Evolutionary conservation across 352 stramenopile species (phyloP).

Genomic region (Plasmopara muralis): DNA sequence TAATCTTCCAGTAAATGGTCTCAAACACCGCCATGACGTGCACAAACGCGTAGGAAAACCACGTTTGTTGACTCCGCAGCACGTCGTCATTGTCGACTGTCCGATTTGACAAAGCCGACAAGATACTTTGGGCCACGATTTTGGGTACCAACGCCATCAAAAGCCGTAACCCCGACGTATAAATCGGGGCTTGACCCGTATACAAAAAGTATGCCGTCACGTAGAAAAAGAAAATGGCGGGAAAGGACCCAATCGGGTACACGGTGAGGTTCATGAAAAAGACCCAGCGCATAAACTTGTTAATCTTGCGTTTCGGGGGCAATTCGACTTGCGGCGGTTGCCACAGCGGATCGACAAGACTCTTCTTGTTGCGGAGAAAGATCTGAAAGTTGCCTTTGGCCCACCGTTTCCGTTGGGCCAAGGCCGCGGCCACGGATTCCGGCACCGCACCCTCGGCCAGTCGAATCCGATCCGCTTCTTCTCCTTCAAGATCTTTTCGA

Average conservation of each 20-base stretch:
- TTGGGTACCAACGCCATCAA: conserved; percentile 68
- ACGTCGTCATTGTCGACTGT: conserved; percentile 72
- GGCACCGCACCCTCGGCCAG: conserved; percentile 57
- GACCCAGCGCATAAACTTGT: conserved; percentile 72
- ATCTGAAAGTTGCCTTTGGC: conserved; percentile 79
- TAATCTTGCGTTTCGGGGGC: conserved; percentile 55
- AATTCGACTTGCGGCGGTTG: conserved; percentile 38
- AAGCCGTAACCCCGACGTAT: conserved; percentile 55
- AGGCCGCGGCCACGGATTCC: conserved; percentile 50
- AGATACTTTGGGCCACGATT: conserved; percentile 60
- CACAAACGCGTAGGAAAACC: conserved; percentile 75
- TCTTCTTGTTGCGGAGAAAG: conserved; percentile 58
- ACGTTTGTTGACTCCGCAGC: conserved; percentile 65
- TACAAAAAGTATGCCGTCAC: conserved; percentile 72
- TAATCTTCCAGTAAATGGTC: conserved; percentile 72
- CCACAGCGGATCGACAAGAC: conserved; percentile 57
- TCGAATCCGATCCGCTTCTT: conserved; percentile 60
- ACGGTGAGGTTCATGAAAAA: conserved; percentile 80
- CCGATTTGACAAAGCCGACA: conserved; percentile 62
- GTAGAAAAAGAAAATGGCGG: conserved; percentile 73
- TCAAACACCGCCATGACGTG: conserved; percentile 69
- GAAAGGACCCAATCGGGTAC: conserved; percentile 70
- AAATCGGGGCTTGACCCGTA: conserved; percentile 63
- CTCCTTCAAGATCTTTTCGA: conserved; percentile 67
- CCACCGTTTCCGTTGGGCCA: conserved; percentile 68